A percentile compares a stretch with the other conserved stretches of the same genome.
phyloP scores from a whole-genome alignment of 2,329 filamentous ascomycete species.

The Daldinia eschscholtzii region DNA sequence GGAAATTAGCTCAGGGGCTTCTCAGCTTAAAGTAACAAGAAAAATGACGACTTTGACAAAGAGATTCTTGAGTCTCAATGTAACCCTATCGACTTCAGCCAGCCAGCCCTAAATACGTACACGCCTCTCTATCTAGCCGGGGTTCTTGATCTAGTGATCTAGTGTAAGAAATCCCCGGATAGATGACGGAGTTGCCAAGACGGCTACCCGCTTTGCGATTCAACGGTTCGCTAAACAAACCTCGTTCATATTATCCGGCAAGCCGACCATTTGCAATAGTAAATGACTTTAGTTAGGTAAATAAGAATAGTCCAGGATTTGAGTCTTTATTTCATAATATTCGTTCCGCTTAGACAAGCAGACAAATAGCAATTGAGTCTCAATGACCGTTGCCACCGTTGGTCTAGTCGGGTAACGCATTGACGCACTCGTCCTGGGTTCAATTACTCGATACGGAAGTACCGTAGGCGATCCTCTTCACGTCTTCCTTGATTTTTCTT shows the following conservation, averaged over 20 bases:
- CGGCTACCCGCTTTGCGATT: conserved; percentile 24
- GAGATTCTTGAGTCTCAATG: conserved; percentile 31
- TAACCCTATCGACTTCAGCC: conserved; percentile 19
- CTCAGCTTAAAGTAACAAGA: not conserved
- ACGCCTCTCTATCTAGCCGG: not conserved
- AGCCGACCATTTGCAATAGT: no score
- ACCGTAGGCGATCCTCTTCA: conserved; percentile 26
- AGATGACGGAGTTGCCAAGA: conserved; percentile 36
- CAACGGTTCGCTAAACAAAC: conserved; percentile 12
- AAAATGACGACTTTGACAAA: conserved; percentile 25
- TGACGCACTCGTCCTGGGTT: conserved; percentile 24
- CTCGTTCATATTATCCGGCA: not conserved
- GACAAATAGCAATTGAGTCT: not conserved
- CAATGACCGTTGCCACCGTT: conserved; percentile 20
- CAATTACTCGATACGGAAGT: conserved; percentile 24
- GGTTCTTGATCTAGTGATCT: conserved; percentile 30
- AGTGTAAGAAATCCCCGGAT: conserved; percentile 13
- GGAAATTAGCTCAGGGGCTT: conserved; percentile 26
- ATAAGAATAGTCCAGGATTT: no score
- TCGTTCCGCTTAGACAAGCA: not conserved
- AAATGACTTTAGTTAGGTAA: no score
- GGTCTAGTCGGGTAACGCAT: conserved; percentile 28
- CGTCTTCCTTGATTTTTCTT: conserved; percentile 30
- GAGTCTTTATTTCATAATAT: no score
- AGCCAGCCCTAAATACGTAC: conserved; percentile 15